phyloP scores from a whole-genome alignment of 768 basidiomycete genomes.

The Hygrophoropsis aurantiaca region DNA sequence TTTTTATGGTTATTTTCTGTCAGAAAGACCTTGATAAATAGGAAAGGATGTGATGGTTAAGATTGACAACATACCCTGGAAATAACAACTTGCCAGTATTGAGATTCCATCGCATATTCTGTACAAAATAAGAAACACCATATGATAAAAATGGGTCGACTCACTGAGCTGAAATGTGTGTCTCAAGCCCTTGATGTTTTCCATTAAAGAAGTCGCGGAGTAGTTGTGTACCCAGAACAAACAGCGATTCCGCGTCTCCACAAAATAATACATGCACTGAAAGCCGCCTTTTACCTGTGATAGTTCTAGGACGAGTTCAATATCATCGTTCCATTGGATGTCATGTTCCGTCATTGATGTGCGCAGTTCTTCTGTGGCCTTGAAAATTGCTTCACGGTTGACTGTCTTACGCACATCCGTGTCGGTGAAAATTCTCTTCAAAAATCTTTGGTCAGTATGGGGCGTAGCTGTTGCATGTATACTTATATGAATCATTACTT shows the following conservation, averaged over 20 bases:
- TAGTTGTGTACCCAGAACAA: slow-evolving; percentile 3
- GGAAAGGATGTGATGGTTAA: too few relatives aligned
- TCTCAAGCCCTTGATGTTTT: neutral
- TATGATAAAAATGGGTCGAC: neutral
- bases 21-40: neutral
- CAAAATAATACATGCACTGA: slow-evolving; percentile 40
- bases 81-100: slow-evolving; percentile 3
- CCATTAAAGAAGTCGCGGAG: neutral
- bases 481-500: too few relatives aligned
- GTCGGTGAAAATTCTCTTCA: slow-evolving; percentile 44
- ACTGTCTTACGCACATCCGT: slow-evolving; percentile 1
- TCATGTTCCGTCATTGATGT: neutral
- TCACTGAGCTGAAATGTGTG: slow-evolving; percentile 1
- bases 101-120: slow-evolving; percentile 6
- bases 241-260: slow-evolving; percentile 19
- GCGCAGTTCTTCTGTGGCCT: slow-evolving; percentile 1
- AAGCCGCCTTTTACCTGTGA: neutral
- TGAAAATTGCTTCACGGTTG: neutral
- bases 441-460: neutral
- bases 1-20: neutral
- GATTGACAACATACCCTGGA: too few relatives aligned
- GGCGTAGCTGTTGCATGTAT: neutral
- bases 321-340: neutral
- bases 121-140: neutral
- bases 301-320: slow-evolving; percentile 4